These are phyloP conservation scores for Sporisorium iseilematis-ciliati DNA, from an alignment of 1,284 basidiomycete species.

Conservation along the genomic window DNA sequence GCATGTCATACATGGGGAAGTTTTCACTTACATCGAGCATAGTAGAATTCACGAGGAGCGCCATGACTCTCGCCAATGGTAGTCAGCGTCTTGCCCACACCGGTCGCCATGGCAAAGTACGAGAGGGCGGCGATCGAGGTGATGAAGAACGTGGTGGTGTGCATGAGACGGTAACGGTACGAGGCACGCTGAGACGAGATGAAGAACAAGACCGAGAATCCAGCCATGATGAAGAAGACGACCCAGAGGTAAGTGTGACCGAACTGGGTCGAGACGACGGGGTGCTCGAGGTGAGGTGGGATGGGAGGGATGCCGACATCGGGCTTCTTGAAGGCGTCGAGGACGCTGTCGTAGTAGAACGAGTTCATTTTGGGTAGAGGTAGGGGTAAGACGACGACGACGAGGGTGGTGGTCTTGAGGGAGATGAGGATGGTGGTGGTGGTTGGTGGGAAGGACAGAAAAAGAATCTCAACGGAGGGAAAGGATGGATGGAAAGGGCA, in stretches of 20 bases:
- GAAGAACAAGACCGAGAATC: slow-evolving; percentile 54
- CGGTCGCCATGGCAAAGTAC: slow-evolving; percentile 63
- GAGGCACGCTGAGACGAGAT: slow-evolving; percentile 55
- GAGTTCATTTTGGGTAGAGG: slow-evolving; percentile 37
- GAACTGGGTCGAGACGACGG: slow-evolving; percentile 46
- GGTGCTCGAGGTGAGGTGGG: slow-evolving; percentile 53
- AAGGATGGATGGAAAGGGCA: background rate
- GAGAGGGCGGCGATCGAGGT: slow-evolving; percentile 53
- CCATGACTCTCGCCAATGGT: slow-evolving; percentile 32
- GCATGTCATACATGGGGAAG: background rate
- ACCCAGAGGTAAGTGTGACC: slow-evolving; percentile 60
- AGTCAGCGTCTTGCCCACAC: slow-evolving; percentile 49
- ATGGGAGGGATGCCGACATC: slow-evolving; percentile 55
- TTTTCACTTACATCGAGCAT: slow-evolving; percentile 53
- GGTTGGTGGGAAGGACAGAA: slow-evolving; percentile 8
- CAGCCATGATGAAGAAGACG: slow-evolving; percentile 58
- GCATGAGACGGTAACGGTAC: slow-evolving; percentile 61
- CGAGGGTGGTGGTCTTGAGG: background rate
- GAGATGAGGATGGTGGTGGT: background rate
- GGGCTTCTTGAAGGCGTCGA: slow-evolving; percentile 51
- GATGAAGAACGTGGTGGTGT: slow-evolving; percentile 60
- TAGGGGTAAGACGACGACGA: background rate
- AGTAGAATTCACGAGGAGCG: slow-evolving; percentile 52
- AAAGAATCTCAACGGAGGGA: background rate
- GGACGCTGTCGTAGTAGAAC: slow-evolving; percentile 57